A percentile compares a stretch with the other conserved stretches of the same genome.
phyloP scores from a whole-genome alignment of 345 rosid genomes.

The Eutrema japonicum region DNA sequence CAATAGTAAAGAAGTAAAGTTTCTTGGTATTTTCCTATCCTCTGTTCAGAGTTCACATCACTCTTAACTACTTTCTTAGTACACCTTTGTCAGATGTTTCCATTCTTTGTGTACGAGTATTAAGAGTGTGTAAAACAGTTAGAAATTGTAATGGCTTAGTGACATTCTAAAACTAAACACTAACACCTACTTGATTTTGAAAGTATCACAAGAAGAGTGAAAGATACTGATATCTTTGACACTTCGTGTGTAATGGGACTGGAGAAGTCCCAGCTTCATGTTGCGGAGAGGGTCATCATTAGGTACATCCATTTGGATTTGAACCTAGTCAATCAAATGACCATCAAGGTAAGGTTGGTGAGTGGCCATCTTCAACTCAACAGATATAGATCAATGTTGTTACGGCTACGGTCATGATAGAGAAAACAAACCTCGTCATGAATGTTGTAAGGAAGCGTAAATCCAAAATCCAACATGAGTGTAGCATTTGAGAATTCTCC shows the following conservation, averaged over 20 bases:
- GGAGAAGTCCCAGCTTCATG: constrained; percentile 63
- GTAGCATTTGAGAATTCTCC: constrained; percentile 79
- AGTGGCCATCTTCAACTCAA: constrained; percentile 12
- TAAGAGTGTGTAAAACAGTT: constrained; percentile 2
- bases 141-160: not conserved
- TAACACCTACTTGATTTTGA: constrained; percentile 69
- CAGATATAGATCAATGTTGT: constrained; percentile 23
- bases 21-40: not conserved
- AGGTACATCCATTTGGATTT: constrained; percentile 55
- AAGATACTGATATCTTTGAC: constrained; percentile 49
- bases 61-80: constrained; percentile 1
- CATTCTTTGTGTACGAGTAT: constrained; percentile 2
- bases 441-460: constrained; percentile 67
- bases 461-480: constrained; percentile 81
- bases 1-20: not conserved
- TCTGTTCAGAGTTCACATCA: constrained; percentile 1
- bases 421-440: constrained; percentile 69
- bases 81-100: not conserved
- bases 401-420: not conserved
- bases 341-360: constrained; percentile 24
- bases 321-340: constrained; percentile 54
- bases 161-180: constrained; percentile 23
- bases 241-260: constrained; percentile 49
- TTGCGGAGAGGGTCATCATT: constrained; percentile 53
- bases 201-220: constrained; percentile 51